phyloP scores from a whole-genome alignment of 305 asterid species.

The Ajuga reptans region DNA sequence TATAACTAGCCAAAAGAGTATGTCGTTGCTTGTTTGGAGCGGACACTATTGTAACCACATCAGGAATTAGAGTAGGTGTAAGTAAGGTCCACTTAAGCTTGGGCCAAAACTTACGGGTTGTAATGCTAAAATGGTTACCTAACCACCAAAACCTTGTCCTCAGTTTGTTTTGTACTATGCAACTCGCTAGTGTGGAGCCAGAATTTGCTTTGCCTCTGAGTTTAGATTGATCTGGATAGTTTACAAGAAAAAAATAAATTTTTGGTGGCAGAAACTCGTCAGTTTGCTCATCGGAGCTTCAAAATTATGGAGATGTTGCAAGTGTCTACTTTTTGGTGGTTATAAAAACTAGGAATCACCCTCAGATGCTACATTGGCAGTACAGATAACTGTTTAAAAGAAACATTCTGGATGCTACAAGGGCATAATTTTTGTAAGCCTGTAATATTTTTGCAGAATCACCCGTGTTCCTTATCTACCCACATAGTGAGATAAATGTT shows the following conservation, averaged over 20 bases:
- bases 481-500: neutral
- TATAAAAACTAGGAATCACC: neutral
- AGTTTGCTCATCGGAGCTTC: conserved; percentile 7
- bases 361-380: neutral
- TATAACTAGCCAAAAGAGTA: neutral
- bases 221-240: neutral
- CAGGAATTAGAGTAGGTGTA: conserved; percentile 1
- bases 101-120: neutral
- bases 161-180: neutral
- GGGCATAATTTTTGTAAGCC: neutral
- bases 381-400: neutral
- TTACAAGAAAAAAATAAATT: neutral
- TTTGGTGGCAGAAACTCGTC: neutral
- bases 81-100: neutral
- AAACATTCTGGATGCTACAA: conserved; percentile 6
- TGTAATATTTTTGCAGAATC: neutral
- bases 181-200: neutral
- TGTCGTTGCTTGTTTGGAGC: neutral
- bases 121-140: neutral
- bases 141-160: neutral
- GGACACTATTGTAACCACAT: neutral
- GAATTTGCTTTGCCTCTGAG: neutral
- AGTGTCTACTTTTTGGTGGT: neutral
- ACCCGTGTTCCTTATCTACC: neutral
- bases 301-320: neutral